Conservation (phyloP, 169 alveolate species). For the Babesia bigemina region DNA sequence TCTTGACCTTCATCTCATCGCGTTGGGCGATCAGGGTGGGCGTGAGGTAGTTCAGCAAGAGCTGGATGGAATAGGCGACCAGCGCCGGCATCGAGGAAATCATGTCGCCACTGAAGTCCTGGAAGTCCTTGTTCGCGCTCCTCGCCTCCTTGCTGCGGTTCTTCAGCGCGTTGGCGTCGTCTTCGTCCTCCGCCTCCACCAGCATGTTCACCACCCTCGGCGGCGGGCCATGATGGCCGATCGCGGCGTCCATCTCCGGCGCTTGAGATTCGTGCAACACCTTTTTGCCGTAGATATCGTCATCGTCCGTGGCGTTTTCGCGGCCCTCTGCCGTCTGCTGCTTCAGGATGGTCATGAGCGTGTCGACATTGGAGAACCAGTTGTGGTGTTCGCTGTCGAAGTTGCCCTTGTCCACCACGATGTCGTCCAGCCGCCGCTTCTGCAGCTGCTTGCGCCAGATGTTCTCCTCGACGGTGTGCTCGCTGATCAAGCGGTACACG, state of each 20-base stretch:
- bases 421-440: conserved; percentile 95
- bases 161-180: conserved; percentile 68
- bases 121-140: conserved; percentile 41
- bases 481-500: conserved; percentile 93
- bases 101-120: conserved; percentile 51
- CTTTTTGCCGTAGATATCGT: conserved; percentile 78
- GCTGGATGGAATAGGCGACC: conserved; percentile 64
- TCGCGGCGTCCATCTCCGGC: conserved; percentile 29
- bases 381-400: conserved; percentile 73
- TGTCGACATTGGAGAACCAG: conserved; percentile 79
- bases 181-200: conserved; percentile 70
- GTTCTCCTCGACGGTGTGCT: conserved; percentile 97
- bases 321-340: conserved; percentile 17
- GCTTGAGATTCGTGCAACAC: conserved; percentile 76
- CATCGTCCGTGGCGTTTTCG: conserved; percentile 69
- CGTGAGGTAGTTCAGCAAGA: conserved; percentile 50
- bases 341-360: conserved; percentile 63
- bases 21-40: conserved; percentile 44
- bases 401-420: conserved; percentile 96
- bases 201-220: conserved; percentile 43
- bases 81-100: conserved; percentile 63
- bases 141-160: conserved; percentile 55
- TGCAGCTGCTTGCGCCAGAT: conserved; percentile 94
- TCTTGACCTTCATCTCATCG: conserved; percentile 51
- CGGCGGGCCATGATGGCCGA: conserved; percentile 9